Evolutionary conservation across 768 basidiomycete genomes (phyloP), one percentile per base, ranked within the genome.

Genomic region (Termitomyces heimii): DNA sequence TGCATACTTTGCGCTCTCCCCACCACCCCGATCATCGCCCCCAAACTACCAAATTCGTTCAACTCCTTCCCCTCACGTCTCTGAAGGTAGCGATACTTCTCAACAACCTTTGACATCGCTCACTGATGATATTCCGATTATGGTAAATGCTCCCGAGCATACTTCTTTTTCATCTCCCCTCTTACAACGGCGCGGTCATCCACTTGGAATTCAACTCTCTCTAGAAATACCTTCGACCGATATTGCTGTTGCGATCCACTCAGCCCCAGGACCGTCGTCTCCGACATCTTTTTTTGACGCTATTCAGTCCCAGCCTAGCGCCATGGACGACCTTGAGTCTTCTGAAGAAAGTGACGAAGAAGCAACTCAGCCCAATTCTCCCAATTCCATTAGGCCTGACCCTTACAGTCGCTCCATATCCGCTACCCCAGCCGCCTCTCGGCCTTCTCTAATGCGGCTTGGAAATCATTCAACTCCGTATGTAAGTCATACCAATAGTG

Each of bases 231-330:
- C 85, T 7, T 63, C 74, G 20, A 71, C 72, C 43, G 70, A 68
- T 54, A 70, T 76, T 35, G 68, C 76, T 28, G 72, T 77, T 34
- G 71, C 75, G 13, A 74, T 86, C 18, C 82, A 81, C 56, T 82
- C 84, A 43, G 85, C 82, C 34, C 86, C 87, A 14, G 81, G 78
- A 14, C 83, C 85, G 2, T 76, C 83, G 6, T 84, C 87, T 14
- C 82, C 86, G 0, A 80, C 83, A 26, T 82, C 82, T 31, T 90
- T 90, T 76, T 90, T 91, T 68, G 88, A 91, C 70, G 80, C 73
- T 59, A 84, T 90, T 45, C 85, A 89, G 62, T 72, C 78, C 16
- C 83, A 87, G 44, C 81, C 82, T 6, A 86, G 86, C 68, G 86
- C 82, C 26, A 83, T 90, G 82, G 85, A 88, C 62, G 88, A 86